Base-by-base conservation (phyloP, 2,329 filamentous ascomycete species). In the Trichoderma cornu-damae region DNA sequence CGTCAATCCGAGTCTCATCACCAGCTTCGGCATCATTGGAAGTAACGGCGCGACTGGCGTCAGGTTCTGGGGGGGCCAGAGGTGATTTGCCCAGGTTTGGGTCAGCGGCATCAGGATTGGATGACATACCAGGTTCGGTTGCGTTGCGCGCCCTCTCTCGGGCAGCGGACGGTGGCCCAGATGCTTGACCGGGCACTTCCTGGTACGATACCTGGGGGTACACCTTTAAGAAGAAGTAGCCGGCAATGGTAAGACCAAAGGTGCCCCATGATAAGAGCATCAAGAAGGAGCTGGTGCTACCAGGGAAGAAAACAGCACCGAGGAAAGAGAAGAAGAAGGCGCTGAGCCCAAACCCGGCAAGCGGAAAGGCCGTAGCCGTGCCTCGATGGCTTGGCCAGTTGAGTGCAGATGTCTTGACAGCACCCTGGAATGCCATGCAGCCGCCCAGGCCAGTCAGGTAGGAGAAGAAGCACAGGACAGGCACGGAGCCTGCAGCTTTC, bases 311-410 rank as follows among this genome's bases (percentile, higher is more conserved):
- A 46, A 95, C 68, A 16, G 84, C 83, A 20, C 90, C 89, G 32
- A 95, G 73, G 2, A 86, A 79, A 0, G 94, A 93, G 75, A 96
- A 99, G 77, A 97, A 96, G 74, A 99, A 94, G 55, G 94, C 94
- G 69, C 92, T 96, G 58, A 99, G 75, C 3, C 94, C 94, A 68
- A 97, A 97, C 3, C 90, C 92, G 57, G 94, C 90, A 57, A 97
- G 74, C 5, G 94, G 93, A 65, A 97, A 94, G 1, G 92, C 92
- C 5, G 94, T 97, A 5, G 94, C 94, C 3, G 93, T 96, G 56
- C 94, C 94, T 62, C 94, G 84, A 69, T 96, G 88, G 59, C 87
- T 83, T 11, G 93, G 93, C 84, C 92, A 96, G 73, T 96, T 96
- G 62, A 94, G 80, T 8, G 92, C 92, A 49, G 89, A 92, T 69